phyloP scores from a whole-genome alignment of 2,329 filamentous ascomycete genomes.

The Alternaria solani region DNA sequence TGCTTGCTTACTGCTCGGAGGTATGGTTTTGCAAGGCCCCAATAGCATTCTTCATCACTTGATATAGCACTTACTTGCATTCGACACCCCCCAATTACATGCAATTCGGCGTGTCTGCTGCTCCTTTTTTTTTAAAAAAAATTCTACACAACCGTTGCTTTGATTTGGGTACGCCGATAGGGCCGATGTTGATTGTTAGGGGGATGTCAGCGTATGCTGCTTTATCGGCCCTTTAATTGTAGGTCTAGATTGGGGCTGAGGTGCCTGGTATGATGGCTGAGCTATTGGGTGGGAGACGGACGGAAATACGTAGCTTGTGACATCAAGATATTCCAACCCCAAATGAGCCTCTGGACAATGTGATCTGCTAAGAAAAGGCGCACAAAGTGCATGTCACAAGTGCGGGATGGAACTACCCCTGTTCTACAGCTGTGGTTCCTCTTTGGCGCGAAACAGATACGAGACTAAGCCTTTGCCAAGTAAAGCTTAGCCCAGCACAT shows the following conservation, averaged over 20 bases:
- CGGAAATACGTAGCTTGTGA: neutral
- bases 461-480: slow-evolving; percentile 35
- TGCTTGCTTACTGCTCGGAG: neutral
- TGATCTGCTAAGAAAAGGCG: no score
- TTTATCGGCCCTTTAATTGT: neutral
- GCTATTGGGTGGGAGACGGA: neutral
- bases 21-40: neutral
- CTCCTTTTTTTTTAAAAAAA: neutral
- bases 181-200: neutral
- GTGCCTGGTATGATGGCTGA: neutral
- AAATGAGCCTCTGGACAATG: neutral
- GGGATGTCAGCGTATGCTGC: neutral
- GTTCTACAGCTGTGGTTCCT: slow-evolving; percentile 1
- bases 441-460: slow-evolving; percentile 1
- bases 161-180: neutral
- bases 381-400: neutral
- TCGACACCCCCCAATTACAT: neutral
- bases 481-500: slow-evolving; percentile 23
- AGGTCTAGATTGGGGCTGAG: slow-evolving; percentile 1
- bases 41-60: neutral
- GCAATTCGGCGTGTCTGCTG: neutral
- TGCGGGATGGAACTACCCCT: neutral
- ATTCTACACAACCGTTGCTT: neutral
- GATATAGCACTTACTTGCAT: neutral
- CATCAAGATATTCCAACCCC: neutral